Evolutionary conservation across 2,329 filamentous ascomycete genomes (phyloP).

Genomic region (Stachybotrys echinatus): DNA sequence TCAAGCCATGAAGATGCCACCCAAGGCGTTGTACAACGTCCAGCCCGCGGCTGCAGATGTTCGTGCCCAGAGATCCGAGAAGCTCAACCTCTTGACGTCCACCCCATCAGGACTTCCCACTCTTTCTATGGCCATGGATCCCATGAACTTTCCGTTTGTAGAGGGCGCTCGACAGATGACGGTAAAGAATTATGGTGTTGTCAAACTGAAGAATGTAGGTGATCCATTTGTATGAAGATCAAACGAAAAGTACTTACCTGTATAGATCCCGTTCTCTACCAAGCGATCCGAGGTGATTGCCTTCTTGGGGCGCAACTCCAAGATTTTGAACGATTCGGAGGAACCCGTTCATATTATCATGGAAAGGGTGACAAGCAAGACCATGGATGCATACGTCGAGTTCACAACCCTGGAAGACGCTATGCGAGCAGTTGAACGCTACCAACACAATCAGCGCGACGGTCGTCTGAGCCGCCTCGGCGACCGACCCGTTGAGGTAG

Average conservation of each 20-base stretch:
- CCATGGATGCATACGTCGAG: conserved; percentile 56
- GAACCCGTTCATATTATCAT: conserved; percentile 60
- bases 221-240: background rate
- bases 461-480: conserved; percentile 47
- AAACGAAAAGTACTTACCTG: background rate
- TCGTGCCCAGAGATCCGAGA: conserved; percentile 24
- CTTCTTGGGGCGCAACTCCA: conserved; percentile 53
- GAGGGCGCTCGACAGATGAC: conserved; percentile 27
- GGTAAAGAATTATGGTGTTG: conserved; percentile 33
- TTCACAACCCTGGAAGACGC: conserved; percentile 49
- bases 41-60: conserved; percentile 8
- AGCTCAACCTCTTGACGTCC: conserved; percentile 30
- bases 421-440: conserved; percentile 43
- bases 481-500: conserved; percentile 50
- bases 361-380: conserved; percentile 58
- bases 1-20: conserved; percentile 1
- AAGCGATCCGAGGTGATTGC: conserved; percentile 51
- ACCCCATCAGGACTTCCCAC: conserved; percentile 26
- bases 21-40: conserved; percentile 6
- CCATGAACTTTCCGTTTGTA: conserved; percentile 40
- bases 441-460: conserved; percentile 29
- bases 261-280: conserved; percentile 51
- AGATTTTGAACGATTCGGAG: conserved; percentile 46
- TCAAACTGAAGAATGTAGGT: conserved; percentile 47
- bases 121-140: conserved; percentile 27